Evolutionary conservation across 352 stramenopile species (phyloP).

Genomic region (Pythium phragmiticola): DNA sequence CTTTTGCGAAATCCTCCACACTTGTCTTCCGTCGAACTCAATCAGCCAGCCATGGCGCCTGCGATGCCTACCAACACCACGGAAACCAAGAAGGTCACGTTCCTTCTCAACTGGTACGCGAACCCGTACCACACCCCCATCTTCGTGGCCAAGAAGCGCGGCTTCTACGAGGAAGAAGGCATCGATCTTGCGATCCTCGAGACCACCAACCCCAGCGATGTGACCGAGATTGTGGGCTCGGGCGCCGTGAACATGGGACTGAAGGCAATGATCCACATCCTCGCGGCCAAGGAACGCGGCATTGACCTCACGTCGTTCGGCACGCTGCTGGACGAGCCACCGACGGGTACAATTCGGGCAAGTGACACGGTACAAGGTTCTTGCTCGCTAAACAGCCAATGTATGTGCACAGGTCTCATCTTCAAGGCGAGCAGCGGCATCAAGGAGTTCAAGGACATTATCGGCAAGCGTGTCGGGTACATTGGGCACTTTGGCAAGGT

Average conservation of each 20-base stretch:
- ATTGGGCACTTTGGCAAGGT: conserved; percentile 55
- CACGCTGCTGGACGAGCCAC: conserved; percentile 45
- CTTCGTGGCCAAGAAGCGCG: conserved; percentile 51
- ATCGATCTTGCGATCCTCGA: conserved; percentile 51
- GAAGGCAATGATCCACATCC: conserved; percentile 56
- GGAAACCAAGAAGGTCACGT: conserved; percentile 41
- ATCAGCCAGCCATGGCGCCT: conserved; percentile 32
- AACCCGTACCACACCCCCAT: conserved; percentile 58
- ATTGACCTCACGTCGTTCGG: conserved; percentile 51
- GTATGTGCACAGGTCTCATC: conserved; percentile 31
- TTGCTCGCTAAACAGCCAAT: too few relatives aligned
- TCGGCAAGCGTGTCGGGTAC: conserved; percentile 52
- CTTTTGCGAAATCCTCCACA: not conserved
- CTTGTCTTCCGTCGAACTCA: not conserved
- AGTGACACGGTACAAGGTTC: not conserved
- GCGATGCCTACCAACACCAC: conserved; percentile 24
- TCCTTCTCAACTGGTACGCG: conserved; percentile 54
- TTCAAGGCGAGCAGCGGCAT: conserved; percentile 55
- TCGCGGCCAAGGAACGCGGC: conserved; percentile 47
- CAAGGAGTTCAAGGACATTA: conserved; percentile 53
- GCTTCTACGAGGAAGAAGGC: conserved; percentile 52
- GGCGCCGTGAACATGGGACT: conserved; percentile 47
- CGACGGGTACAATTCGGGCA: conserved; percentile 27
- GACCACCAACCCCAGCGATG: conserved; percentile 50
- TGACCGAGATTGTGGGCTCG: conserved; percentile 53